Evolutionary conservation across 768 basidiomycete genomes (phyloP), one percentile per base, ranked within the genome.

Genomic region (Dacryopinax spathularia): DNA sequence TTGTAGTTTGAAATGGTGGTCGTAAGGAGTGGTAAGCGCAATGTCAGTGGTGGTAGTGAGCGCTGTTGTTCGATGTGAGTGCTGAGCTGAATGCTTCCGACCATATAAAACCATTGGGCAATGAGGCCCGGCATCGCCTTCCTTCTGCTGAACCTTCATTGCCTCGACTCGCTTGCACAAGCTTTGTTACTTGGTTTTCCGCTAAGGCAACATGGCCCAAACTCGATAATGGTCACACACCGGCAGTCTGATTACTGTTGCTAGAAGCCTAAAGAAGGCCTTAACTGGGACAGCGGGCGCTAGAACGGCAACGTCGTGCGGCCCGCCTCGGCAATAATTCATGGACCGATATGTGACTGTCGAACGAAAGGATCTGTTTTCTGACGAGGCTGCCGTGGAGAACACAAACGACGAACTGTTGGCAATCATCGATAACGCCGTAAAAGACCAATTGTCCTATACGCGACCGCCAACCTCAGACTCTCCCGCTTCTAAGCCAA

Each of bases 51-150:
- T n/a, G n/a, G n/a, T n/a, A n/a, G n/a, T n/a, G n/a, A n/a, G n/a
- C n/a, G n/a, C n/a, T n/a, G n/a, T n/a, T n/a, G n/a, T n/a, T n/a
- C n/a, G n/a, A n/a, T n/a, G n/a, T n/a, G n/a, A n/a, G n/a, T n/a
- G n/a, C n/a, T n/a, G n/a, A n/a, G n/a, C n/a, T n/a, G n/a, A n/a
- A n/a, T n/a, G n/a, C n/a, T n/a, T n/a, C n/a, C n/a, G n/a, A n/a
- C 29, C 48, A 56, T 27, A 56, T 20, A 56, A 56, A 56, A 7
- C n/a, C 10, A 37, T 37, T 37, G 12, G 18, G 48, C 48, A 22
- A 56, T 56, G 48, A 56, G 48, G 48, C 48, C 9, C n/a, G n/a
- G 48, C 48, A 56, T 56, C 48, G 48, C 48, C 48, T 56, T 29
- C n/a, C n/a, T n/a, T n/a, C n/a, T n/a, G n/a, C n/a, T n/a, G 25